Base-by-base conservation (phyloP, 2,329 filamentous ascomycete species). In the Mycosphaerelloides madeirae region DNA sequence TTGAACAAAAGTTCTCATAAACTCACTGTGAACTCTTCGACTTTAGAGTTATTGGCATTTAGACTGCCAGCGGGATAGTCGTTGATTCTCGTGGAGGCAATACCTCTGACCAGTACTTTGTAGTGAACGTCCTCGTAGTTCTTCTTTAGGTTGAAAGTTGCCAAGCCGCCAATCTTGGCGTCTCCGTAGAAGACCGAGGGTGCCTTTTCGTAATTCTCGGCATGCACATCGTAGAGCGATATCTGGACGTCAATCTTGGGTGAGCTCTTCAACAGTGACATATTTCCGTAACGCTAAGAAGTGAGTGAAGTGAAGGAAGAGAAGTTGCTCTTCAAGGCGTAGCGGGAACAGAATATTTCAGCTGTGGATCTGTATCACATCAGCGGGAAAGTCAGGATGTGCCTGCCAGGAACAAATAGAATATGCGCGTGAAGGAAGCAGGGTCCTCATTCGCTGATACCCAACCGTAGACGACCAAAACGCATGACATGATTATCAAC, bases 141-240 rank as follows among this genome's bases (percentile, higher is more conserved):
- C 31, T 47, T 48, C 38, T 45, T 44, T 25, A 41, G 37, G 11
- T 13, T 38, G 22, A 44, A 50, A 8, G 33, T 35, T n/a, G 48
- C 48, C n/a, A 29, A 18, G 35, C 48, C 48, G 7, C 31, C 35
- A 16, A 50, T 48, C 8, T 38, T 31, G 9, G 47, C 41, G 19
- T 28, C 28, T 29, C 48, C 48, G 14, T 35, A 22, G 28, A 41
- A 50, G 3, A 39, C 39, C 6, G 38, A 44, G 7, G 3, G 18
- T 14, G 18, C 13, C 14, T 12, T 13, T 34, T 34, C 29, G 38
- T 33, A 9, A 15, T 31, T n/a, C 22, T 9, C 9, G 22, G 6
- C 22, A 25, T 41, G 13, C 14, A 33, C 38, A 15, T 3, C 16
- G 15, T 34, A 29, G 31, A 41, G 33, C 6, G 9, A 19, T 31